Evolutionary conservation across 352 stramenopile genomes (phyloP).

Genomic region (Poterioochromonas sp.): DNA sequence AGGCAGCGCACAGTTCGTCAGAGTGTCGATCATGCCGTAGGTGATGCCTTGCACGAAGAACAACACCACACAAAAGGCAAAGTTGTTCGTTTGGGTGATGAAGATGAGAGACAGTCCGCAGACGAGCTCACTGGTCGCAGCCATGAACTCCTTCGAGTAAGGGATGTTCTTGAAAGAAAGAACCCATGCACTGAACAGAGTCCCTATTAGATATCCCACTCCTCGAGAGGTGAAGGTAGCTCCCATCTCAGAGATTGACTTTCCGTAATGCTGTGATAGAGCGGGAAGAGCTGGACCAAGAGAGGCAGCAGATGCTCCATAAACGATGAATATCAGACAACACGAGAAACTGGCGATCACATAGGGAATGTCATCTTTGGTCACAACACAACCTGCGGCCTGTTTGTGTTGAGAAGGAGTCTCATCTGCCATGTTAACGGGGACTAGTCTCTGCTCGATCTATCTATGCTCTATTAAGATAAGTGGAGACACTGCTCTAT

Average conservation of each 20-base stretch:
- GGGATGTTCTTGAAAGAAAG: not conserved
- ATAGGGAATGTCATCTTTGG: not conserved
- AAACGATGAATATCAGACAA: not conserved
- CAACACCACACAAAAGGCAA: not conserved
- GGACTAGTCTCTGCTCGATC: too few species aligned
- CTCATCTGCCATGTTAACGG: too few species aligned
- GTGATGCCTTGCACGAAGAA: not conserved
- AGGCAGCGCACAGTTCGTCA: not conserved
- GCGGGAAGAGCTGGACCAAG: slow-evolving; percentile 3
- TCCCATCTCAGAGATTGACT: not conserved
- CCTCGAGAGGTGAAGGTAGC: not conserved
- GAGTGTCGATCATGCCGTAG: not conserved
- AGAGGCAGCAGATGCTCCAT: not conserved
- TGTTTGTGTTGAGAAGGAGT: not conserved
- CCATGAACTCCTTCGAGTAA: not conserved
- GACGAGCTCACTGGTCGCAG: not conserved
- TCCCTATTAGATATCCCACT: slow-evolving; percentile 14
- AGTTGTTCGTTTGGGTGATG: not conserved
- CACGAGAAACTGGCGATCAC: not conserved
- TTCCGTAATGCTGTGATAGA: not conserved
- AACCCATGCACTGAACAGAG: not conserved
- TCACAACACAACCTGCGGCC: not conserved
- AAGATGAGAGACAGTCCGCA: not conserved
- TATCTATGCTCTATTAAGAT: too few species aligned
- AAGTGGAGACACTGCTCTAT: too few species aligned